A percentile compares a stretch with the other conserved stretches of the same genome.
These are phyloP conservation scores for Hippophae tibetana DNA, from an alignment of 306 rosid species.

Conservation along the genomic window DNA sequence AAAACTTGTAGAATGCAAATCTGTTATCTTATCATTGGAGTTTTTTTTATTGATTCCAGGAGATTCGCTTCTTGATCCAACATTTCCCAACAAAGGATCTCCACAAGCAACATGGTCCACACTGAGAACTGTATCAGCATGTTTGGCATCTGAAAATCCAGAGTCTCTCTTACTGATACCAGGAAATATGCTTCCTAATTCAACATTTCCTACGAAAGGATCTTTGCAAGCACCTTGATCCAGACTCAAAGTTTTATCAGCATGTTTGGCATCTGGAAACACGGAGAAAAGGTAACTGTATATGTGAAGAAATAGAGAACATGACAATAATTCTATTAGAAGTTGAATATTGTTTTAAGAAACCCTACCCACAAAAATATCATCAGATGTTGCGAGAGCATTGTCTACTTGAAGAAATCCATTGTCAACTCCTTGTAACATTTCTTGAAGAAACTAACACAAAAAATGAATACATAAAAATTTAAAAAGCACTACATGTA, in stretches of 20 bases:
- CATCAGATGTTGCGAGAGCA: constrained; percentile 5
- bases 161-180: constrained; percentile 8
- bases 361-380: constrained; percentile 10
- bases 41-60: constrained; percentile 13
- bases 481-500: too few species aligned
- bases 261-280: constrained; percentile 3
- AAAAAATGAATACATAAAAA: neutral
- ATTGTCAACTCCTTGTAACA: constrained; percentile 3
- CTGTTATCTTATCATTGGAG: neutral
- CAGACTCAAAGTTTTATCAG: constrained; percentile 11
- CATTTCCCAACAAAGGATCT: constrained; percentile 16
- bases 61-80: constrained; percentile 13
- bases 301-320: neutral
- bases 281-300: neutral
- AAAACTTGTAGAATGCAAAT: constrained; percentile 16
- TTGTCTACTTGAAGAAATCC: neutral
- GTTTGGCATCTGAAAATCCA: too few species aligned
- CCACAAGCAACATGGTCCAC: constrained; percentile 17
- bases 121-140: neutral
- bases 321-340: too few species aligned
- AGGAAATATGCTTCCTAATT: constrained; percentile 17
- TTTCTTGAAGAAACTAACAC: constrained; percentile 8
- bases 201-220: constrained; percentile 12
- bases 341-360: neutral
- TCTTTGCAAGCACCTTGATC: constrained; percentile 19